A percentile compares a stretch with the other conserved stretches of the same genome.
These are phyloP conservation scores for Strobilomyces echinocephalus DNA, from an alignment of 768 basidiomycete species.

Conservation along the genomic window DNA sequence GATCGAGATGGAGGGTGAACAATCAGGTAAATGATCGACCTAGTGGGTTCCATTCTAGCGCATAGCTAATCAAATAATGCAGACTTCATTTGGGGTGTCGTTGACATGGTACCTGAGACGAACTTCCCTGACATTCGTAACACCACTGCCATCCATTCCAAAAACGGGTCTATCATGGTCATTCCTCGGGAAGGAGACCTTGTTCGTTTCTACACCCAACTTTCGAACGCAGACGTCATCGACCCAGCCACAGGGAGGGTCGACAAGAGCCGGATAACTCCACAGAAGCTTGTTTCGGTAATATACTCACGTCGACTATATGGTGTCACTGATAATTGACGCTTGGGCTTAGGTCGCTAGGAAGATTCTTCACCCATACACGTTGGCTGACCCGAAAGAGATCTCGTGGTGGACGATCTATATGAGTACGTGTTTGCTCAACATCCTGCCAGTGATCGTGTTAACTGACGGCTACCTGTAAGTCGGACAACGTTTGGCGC, in stretches of 20 bases:
- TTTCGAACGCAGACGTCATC: conserved; percentile 45
- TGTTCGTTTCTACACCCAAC: conserved; percentile 67
- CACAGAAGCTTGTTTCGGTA: conserved; percentile 52
- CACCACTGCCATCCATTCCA: conserved; percentile 58
- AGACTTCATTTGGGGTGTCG: conserved; percentile 38
- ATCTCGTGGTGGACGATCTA: conserved; percentile 75
- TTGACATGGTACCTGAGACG: conserved; percentile 62
- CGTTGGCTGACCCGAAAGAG: conserved; percentile 39
- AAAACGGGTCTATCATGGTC: conserved; percentile 62
- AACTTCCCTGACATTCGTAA: conserved; percentile 76
- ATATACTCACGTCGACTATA: not conserved
- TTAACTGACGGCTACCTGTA: not conserved
- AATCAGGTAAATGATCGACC: conserved; percentile 30
- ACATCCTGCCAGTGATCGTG: not conserved
- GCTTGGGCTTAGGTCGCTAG: conserved; percentile 43
- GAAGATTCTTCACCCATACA: conserved; percentile 54
- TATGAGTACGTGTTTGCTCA: conserved; percentile 42
- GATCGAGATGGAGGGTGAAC: conserved; percentile 45
- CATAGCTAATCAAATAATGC: conserved; percentile 18
- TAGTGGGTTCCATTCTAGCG: not conserved
- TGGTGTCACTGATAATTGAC: not conserved
- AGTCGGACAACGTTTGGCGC: conserved; percentile 76
- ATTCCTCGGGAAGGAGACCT: conserved; percentile 69
- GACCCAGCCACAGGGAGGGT: conserved; percentile 45
- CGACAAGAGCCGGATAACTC: conserved; percentile 49